Base-by-base conservation (phyloP, 805 yeast species). In the Yarrowia sp. region DNA sequence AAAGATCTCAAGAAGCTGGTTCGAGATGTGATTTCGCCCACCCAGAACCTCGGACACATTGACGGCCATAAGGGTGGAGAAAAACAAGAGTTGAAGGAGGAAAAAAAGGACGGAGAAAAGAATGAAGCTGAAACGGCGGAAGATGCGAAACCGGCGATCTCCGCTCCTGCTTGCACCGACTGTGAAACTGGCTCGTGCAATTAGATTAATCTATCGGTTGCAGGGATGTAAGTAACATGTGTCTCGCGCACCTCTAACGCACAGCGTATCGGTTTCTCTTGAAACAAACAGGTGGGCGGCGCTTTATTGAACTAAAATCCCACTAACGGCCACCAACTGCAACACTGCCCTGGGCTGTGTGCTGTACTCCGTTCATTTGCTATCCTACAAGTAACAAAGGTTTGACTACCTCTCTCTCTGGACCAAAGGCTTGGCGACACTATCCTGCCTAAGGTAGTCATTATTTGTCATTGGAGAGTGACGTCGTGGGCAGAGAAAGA, bases 1-100 rank as follows among this genome's bases (percentile, higher is more conserved):
- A 92, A 91, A 72, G 81, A 84, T 16, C 76, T 92, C 68, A 91
- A 92, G 74, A 86, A 85, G 66, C 77, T 82, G 59, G 83, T 91
- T 5, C 75, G 95, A 67, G 83, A 86, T 67, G 70, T 76, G 7
- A 74, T 88, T n/a, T 82, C 78, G 56, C 92, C 91, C 0, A 78
- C 75, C 0, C 76, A 78, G 12, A 71, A 76, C 14, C 74, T 89
- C 67, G 92, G 91, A 8, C 96, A 89, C 74, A 80, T 87, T 12
- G 95, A 89, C 59, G 67, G 72, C 17, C 70, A 70, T 35, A 62
- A 63, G 21, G 43, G 43, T 1, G 21, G 40, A 4, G 38, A 35
- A 1, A 10, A 7, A 14, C 14, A 32, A 32, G 5, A 14, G n/a
- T 8, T 26, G 16, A 40, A 33, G 14, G 30, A 66, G 26, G 46